These are phyloP conservation scores for Leccinum obscurum DNA, from an alignment of 768 basidiomycete species.

Conservation along the genomic window DNA sequence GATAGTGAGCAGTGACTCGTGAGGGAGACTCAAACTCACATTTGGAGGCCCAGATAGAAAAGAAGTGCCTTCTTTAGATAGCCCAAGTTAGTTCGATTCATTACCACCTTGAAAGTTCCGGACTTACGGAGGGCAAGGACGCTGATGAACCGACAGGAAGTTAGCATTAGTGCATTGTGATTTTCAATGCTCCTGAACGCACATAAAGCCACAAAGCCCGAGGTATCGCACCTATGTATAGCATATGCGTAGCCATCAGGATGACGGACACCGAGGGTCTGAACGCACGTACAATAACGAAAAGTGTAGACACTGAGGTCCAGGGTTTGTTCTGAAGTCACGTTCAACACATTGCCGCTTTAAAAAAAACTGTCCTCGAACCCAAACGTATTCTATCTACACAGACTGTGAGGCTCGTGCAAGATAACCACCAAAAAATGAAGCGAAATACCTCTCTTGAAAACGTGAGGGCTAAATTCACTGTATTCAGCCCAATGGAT, in stretches of 20 bases:
- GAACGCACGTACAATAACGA: slow-evolving; percentile 13
- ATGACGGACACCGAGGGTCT: neutral
- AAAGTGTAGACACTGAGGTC: slow-evolving; percentile 13
- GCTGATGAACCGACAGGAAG: neutral
- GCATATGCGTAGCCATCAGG: neutral
- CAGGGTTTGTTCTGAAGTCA: slow-evolving; percentile 5
- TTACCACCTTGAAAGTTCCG: neutral
- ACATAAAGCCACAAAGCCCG: neutral
- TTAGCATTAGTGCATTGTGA: neutral
- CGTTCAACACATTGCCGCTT: neutral
- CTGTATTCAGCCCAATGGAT: neutral
- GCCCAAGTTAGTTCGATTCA: neutral
- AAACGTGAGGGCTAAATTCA: slow-evolving; percentile 9
- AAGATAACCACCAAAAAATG: neutral
- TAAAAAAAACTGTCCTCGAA: neutral
- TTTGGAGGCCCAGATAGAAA: slow-evolving; percentile 10
- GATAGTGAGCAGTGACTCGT: neutral
- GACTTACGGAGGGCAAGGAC: neutral
- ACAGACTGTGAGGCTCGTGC: neutral
- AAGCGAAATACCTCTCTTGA: slow-evolving; percentile 8
- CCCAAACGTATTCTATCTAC: slow-evolving; percentile 19
- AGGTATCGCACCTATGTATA: neutral
- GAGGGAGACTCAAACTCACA: slow-evolving; percentile 4
- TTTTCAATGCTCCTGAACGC: neutral
- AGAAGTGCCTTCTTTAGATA: slow-evolving; percentile 8